Base-by-base conservation (phyloP, 345 rosid species). In the Psidium guajava region DNA sequence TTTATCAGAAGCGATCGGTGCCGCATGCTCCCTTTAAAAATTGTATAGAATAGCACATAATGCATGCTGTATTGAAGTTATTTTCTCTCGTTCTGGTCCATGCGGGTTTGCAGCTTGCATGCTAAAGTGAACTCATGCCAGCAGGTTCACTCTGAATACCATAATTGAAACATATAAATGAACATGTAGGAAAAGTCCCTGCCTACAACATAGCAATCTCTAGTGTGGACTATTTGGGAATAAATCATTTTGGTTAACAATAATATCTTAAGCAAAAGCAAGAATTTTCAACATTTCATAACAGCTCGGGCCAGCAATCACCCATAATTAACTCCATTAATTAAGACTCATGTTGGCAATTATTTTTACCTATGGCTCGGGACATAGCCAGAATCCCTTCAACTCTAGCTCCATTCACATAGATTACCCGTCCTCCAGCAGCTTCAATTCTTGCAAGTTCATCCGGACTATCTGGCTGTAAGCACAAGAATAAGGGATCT, bases 311-410 rank as follows among this genome's bases (percentile, higher is more conserved):
- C 80, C 47, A 36, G 80, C 47, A 18, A 69, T 69, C 25, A 36
- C 47, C 80, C 47, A 69, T 8, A 69, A 32, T 69, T 32, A 36
- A 69, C 47, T 32, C 77, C 77, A 32, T 32, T 69, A 69, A 32
- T 32, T 69, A 69, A 82, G 52, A 69, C 80, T 36, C 47, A 69
- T 32, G 80, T 69, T 36, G 47, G 47, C 80, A 20, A 57, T 47
- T 44, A 8, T 54, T 24, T 81, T 83, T 92, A 94, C 98, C 99
- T 87, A 95, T 94, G 21, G 99, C 99, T 83, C 98, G 93, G 12
- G 99, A 96, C 89, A 94, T 95, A 9, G 99, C 96, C 85, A 96
- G 90, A 89, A 96, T 93, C 54, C 99, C 98, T 85, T 92, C 95
- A 40, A 96, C 98, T 83, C 98, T 92, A 27, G 98, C 92, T 84